Base-by-base conservation (phyloP, 805 yeast species). In the Yamadazyma scolyti region DNA sequence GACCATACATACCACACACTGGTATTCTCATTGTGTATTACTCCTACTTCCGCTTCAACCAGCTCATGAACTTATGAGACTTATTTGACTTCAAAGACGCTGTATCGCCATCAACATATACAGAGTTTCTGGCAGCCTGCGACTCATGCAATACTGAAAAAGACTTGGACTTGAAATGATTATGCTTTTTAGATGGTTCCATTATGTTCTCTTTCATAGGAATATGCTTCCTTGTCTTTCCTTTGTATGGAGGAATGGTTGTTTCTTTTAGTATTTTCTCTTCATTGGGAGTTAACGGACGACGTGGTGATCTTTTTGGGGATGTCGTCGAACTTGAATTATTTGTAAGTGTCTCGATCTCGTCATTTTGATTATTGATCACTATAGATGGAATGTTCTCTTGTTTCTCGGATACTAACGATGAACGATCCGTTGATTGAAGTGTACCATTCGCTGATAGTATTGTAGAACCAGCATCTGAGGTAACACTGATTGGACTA, bases 401-500 rank as follows among this genome's bases (percentile, higher is more conserved):
- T 9, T 28, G 20, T 25, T 32, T 28, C 26, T 46, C 54, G 11
- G 52, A 49, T 3, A 39, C 25, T 13, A 54, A 29, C 3, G 43
- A 38, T 2, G 60, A 54, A 36, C 51, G 54, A 25, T 56, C 61
- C 3, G 64, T 55, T 5, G 58, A 52, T 20, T 47, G 58, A 9
- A 48, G 39, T 1, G 62, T 53, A 8, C 54, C 56, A 30, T 36
- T 50, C 13, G 50, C 44, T 2, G 61, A 56, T 15, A 54, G 42
- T 10, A 53, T 46, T 13, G 58, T 48, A 4, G 59, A 50, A n/a
- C 57, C 50, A 5, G 47, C 37, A 21, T 49, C 59, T 1, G 61
- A 55, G 12, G 42, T 41, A 6, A 50, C 41, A 26, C 58, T 54
- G 4, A 50, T 38, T 2, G 61, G 61, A 29, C 60, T 54, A 23